Evolutionary conservation across 305 asterid genomes (phyloP).

Genomic region (Rubia tinctorum): DNA sequence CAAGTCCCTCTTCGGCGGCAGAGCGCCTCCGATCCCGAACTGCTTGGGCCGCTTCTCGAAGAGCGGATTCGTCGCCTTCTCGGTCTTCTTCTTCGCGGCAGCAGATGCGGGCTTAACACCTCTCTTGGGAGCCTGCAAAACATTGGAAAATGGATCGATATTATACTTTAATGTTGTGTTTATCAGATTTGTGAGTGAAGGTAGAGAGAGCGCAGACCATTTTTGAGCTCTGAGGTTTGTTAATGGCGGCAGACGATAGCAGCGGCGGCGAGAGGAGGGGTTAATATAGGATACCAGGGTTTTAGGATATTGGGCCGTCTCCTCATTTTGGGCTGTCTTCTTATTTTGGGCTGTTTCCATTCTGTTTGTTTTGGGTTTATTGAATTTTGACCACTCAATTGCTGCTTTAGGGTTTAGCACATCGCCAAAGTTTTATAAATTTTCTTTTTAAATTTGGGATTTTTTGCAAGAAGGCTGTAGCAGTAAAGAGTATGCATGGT

Average conservation of each 20-base stretch:
- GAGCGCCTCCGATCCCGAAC: too few species aligned
- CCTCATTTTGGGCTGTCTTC: neutral
- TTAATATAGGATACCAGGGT: neutral
- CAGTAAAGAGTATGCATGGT: too few species aligned
- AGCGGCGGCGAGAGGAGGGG: neutral
- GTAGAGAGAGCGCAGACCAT: neutral
- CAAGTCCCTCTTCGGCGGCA: too few species aligned
- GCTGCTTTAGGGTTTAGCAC: neutral
- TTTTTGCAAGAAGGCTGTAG: too few species aligned
- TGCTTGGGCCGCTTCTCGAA: too few species aligned
- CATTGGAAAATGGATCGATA: neutral
- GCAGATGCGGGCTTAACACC: slow-evolving; percentile 45
- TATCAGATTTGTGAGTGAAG: neutral
- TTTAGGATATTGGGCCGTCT: neutral
- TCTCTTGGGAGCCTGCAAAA: slow-evolving; percentile 69
- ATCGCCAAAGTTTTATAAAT: neutral
- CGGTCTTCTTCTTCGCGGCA: slow-evolving; percentile 16
- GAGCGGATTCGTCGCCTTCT: too few species aligned
- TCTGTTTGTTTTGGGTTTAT: neutral
- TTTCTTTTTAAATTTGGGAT: too few species aligned
- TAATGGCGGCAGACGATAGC: neutral
- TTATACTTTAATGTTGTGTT: neutral
- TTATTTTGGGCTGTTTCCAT: neutral
- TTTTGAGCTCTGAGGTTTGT: neutral
- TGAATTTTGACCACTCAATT: neutral